phyloP scores from a whole-genome alignment of 495 filamentous ascomycete species.

The Cryomyces antarcticus region DNA sequence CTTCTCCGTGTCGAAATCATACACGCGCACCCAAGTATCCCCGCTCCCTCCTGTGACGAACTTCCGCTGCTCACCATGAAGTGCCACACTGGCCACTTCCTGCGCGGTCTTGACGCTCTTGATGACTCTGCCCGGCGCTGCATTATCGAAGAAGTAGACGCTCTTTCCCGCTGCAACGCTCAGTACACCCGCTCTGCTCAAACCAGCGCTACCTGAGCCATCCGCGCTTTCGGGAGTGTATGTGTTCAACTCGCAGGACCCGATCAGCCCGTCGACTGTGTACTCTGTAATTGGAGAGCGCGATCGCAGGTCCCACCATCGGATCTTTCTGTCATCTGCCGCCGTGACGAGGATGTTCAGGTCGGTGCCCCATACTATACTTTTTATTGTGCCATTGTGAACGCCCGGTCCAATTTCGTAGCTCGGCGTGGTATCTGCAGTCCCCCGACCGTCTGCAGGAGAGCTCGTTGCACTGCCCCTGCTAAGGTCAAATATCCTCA shows the following conservation, averaged over 20 bases:
- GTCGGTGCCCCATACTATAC: constrained; percentile 77
- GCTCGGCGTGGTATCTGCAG: constrained; percentile 11
- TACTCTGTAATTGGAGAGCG: constrained; percentile 50
- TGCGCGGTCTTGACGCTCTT: constrained; percentile 58
- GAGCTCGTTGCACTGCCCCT: constrained; percentile 12
- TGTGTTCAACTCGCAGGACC: constrained; percentile 67
- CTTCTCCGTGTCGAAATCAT: constrained; percentile 59
- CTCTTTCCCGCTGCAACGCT: constrained; percentile 67
- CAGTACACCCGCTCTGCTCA: constrained; percentile 20
- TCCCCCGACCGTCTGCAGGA: background rate
- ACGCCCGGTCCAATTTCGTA: constrained; percentile 75
- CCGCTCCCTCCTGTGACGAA: constrained; percentile 73
- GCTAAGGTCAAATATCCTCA: constrained; percentile 79
- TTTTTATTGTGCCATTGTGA: constrained; percentile 77
- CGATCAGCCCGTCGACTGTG: constrained; percentile 59
- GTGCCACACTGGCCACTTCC: constrained; percentile 71
- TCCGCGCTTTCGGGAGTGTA: background rate
- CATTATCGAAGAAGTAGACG: constrained; percentile 81
- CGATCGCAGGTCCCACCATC: constrained; percentile 83
- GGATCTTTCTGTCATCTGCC: constrained; percentile 71
- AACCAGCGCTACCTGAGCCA: constrained; percentile 26
- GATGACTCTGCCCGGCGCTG: constrained; percentile 42
- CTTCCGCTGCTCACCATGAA: constrained; percentile 60
- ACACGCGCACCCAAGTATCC: constrained; percentile 89
- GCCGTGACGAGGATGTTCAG: constrained; percentile 75